Evolutionary conservation across 768 basidiomycete species (phyloP), one percentile per base, ranked within the genome.

Genomic region (Boletus edulis): DNA sequence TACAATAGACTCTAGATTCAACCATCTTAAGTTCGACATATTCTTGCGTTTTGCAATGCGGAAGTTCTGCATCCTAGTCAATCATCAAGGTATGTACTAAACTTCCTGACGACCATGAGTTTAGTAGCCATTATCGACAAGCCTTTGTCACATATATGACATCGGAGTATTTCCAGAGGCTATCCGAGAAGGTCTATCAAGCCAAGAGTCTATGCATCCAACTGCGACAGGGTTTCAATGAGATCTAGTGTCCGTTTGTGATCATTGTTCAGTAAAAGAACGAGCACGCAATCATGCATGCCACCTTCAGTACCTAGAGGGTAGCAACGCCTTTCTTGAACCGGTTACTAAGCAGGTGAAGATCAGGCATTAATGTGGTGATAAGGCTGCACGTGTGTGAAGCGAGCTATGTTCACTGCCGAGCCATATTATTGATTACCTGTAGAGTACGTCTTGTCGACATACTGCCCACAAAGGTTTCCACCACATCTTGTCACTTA

Each of bases 301-400:
- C 44, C 52, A 93, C 92, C 76, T 90, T 91, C 24, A 89, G 70
- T 2, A 95, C 94, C 68, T 99, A 95, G 7, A 99, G 80, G 0
- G 85, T 84, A 0, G 94, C 94, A 5, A 83, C 79, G 0, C 84
- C 80, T 59, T 88, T 89, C 69, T 92, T 88, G 73, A 98, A 95
- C 17, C 90, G 83, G 69, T 98, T 98, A 65, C 87, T 86, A 18
- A 99, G 79, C 3, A 97, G 84, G 60, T 88, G 89, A 69, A 99
- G 83, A 67, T 99, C 97, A 0, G 97, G 97, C 86, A 99, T 94
- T 17, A 82, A 68, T 64, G 91, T 93, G 64, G 46, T 31, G 46
- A 44, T 45, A 20, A 51, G 38, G 15, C 22, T 18, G 24, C n/a
- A n/a, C 27, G 27, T 5, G 13, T 3, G 15, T 6, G 24, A 18